Base-by-base conservation (phyloP, 306 rosid genomes). In the Morella rubra region DNA sequence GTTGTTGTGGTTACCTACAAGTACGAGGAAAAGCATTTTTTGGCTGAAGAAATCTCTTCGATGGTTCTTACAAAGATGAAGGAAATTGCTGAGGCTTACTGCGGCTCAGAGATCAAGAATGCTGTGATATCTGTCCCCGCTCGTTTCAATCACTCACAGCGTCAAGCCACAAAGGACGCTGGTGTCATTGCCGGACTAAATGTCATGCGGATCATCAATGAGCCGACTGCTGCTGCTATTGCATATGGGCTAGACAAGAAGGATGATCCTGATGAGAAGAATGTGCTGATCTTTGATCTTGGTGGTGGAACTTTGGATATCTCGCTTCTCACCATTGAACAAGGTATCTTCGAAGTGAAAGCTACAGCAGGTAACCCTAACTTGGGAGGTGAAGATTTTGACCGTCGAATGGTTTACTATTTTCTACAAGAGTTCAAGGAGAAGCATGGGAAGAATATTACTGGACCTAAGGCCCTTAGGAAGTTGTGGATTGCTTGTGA, bases 171-270 rank as follows among this genome's bases (percentile, higher is more conserved):
- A 5, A 85, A 64, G 83, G 85, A 85, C n/a, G 88, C 85, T 0
- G 85, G 85, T 15, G 74, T 75, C 15, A 78, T 85, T 53, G 72
- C 81, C 0, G 79, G 83, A 19, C 67, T 81, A n/a, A 78, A 85
- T 41, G 88, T 78, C 46, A 66, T 75, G 85, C 79, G 81, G 5
- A 78, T 84, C 47, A 81, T 84, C 64, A 84, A 84, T n/a, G 83
- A 84, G 59, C 85, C 88, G 20, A 81, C 79, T 3, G 81, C 83
- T 5, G 88, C 81, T 6, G 85, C 83, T 24, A 81, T 81, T 72
- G 85, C 87, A 14, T 86, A 83, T 24, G 85, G 89, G 6, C 87
- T 86, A 15, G 89, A 83, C 77, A 77, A 71, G 68, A 76, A 80
- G 37, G 4, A 16, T 4, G 22, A 42, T 44, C 5, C 16, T 4